phyloP scores from a whole-genome alignment of 73 alveolate genomes.

The Effrenium voratum region DNA sequence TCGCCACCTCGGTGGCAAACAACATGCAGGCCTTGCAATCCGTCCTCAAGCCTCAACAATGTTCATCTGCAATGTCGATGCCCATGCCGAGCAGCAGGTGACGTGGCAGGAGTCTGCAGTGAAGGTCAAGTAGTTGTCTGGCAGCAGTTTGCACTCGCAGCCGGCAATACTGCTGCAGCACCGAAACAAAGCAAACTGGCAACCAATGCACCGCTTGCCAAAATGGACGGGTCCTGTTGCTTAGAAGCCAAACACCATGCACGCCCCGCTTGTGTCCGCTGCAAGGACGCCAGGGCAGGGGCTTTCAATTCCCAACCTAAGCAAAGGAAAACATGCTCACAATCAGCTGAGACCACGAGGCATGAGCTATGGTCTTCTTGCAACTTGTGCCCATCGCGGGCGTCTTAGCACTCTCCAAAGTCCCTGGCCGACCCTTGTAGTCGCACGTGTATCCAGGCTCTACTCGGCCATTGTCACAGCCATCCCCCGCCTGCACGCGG shows the following conservation, averaged over 20 bases:
- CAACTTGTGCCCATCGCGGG: no score
- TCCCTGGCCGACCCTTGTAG: constrained; percentile 30
- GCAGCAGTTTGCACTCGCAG: background rate
- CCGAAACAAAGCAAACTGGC: background rate
- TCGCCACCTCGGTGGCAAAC: constrained; percentile 33
- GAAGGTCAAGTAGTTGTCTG: constrained; percentile 63
- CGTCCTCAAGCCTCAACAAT: background rate
- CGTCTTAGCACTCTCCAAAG: no score
- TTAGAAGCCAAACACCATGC: background rate
- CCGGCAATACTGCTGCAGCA: background rate
- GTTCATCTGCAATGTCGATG: background rate
- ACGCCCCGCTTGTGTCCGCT: constrained; percentile 39
- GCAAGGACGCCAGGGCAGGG: constrained; percentile 69
- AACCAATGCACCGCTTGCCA: background rate
- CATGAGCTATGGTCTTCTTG: no score
- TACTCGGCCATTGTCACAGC: constrained; percentile 81
- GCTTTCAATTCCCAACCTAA: constrained; percentile 78
- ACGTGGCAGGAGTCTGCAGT: constrained; percentile 69
- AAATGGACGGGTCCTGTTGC: background rate
- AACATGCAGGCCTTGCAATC: background rate
- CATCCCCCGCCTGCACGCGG: constrained; percentile 86
- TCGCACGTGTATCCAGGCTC: constrained; percentile 67
- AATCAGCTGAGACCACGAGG: no score
- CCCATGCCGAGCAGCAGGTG: constrained; percentile 34
- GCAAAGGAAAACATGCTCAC: background rate